Evolutionary conservation across 2,329 filamentous ascomycete genomes (phyloP).

Genomic region (Ustilaginoidea virens): DNA sequence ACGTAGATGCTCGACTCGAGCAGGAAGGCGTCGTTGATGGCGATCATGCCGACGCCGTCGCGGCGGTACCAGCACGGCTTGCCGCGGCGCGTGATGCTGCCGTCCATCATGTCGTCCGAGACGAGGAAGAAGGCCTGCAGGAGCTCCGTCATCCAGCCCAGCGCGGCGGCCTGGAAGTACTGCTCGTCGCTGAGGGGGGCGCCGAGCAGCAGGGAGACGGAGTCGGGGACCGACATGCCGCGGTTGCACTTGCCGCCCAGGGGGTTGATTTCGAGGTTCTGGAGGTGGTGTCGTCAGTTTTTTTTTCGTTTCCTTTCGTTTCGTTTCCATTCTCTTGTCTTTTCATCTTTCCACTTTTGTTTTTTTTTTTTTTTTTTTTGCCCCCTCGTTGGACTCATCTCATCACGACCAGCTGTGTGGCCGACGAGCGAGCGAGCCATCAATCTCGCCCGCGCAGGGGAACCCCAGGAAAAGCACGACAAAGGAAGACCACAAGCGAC

Average conservation of each 20-base stretch:
- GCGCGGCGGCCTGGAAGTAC: slow-evolving; percentile 73
- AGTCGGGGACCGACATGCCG: slow-evolving; percentile 94
- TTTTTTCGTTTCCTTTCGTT: no score
- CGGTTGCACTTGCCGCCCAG: slow-evolving; percentile 97
- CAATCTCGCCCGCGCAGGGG: no score
- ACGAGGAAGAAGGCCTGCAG: slow-evolving; percentile 98
- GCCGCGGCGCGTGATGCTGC: slow-evolving; percentile 84
- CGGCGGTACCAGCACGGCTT: slow-evolving; percentile 94
- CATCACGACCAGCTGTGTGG: no score
- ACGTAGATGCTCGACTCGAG: slow-evolving; percentile 83
- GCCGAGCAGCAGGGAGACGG: slow-evolving; percentile 61
- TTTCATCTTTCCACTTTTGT: no score
- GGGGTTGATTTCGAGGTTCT: slow-evolving; percentile 77
- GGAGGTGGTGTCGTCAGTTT: no score
- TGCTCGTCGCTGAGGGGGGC: slow-evolving; percentile 61
- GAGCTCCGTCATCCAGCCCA: slow-evolving; percentile 96
- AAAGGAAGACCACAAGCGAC: not conserved
- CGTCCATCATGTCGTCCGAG: slow-evolving; percentile 97
- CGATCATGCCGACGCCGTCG: slow-evolving; percentile 79
- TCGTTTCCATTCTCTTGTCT: not conserved
- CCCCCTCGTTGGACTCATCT: no score
- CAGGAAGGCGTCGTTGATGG: slow-evolving; percentile 97
- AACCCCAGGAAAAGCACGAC: not conserved
- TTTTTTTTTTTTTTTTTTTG: no score
- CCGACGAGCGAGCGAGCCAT: no score